Percentiles rank a stretch among this genome's conserved stretches.
Conservation (phyloP, 306 rosid species). For the Rubus parviflorus region DNA sequence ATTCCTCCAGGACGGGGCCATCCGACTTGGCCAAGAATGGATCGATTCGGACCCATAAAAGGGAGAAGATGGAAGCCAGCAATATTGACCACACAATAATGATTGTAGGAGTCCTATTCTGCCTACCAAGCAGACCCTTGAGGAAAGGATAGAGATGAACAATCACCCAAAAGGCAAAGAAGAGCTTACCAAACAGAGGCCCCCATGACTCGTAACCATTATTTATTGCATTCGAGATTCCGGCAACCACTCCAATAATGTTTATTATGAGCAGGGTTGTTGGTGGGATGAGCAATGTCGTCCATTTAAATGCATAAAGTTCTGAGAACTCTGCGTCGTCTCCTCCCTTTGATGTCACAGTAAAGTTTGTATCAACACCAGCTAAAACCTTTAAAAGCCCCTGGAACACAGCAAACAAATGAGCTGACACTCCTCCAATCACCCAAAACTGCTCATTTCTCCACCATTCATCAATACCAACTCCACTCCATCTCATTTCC, state of each 20-base stretch:
- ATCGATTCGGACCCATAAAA: slow-evolving; percentile 66
- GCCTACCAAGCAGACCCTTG: slow-evolving; percentile 56
- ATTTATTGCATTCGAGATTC: slow-evolving; percentile 62
- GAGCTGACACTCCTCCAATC: slow-evolving; percentile 66
- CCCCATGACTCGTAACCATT: slow-evolving; percentile 65
- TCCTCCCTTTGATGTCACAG: slow-evolving; percentile 43
- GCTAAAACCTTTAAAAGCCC: slow-evolving; percentile 60
- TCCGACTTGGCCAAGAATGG: slow-evolving; percentile 54
- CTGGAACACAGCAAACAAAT: slow-evolving; percentile 55
- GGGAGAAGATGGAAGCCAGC: slow-evolving; percentile 66
- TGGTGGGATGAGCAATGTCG: slow-evolving; percentile 66
- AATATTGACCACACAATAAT: slow-evolving; percentile 69
- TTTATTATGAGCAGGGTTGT: slow-evolving; percentile 61
- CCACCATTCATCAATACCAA: slow-evolving; percentile 71
- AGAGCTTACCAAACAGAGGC: slow-evolving; percentile 58
- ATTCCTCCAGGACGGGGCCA: slow-evolving; percentile 60
- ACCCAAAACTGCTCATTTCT: slow-evolving; percentile 85
- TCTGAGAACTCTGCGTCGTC: slow-evolving; percentile 30
- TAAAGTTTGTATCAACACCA: slow-evolving; percentile 58
- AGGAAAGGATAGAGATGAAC: slow-evolving; percentile 70
- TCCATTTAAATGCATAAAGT: slow-evolving; percentile 50
- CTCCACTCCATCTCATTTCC: slow-evolving; percentile 83
- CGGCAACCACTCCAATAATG: slow-evolving; percentile 60
- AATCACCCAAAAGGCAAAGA: slow-evolving; percentile 69
- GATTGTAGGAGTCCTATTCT: slow-evolving; percentile 74